Conservation (phyloP, 1,284 basidiomycete genomes). For the Lignosus rhinocerotis region DNA sequence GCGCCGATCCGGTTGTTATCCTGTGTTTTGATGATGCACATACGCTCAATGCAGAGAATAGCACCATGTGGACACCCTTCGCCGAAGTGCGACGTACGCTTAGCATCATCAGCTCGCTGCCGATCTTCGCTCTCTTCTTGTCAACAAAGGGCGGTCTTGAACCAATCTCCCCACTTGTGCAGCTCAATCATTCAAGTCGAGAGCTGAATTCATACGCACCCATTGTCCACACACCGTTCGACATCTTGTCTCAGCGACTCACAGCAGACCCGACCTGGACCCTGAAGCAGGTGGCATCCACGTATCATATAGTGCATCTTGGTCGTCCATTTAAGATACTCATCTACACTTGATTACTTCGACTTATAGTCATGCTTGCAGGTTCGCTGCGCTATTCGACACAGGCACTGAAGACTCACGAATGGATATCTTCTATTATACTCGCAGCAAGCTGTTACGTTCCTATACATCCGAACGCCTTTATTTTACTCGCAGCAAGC, state of each 20-base stretch:
- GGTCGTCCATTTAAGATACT: background rate
- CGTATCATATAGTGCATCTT: background rate
- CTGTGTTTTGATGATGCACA: background rate
- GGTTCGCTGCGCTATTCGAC: constrained; percentile 11
- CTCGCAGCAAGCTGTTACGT: background rate
- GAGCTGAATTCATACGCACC: too few species aligned
- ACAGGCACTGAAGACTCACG: constrained; percentile 14
- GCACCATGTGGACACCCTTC: background rate
- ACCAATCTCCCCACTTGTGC: background rate
- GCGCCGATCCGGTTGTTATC: background rate
- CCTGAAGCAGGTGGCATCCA: background rate
- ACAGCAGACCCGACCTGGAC: background rate
- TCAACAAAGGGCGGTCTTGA: background rate
- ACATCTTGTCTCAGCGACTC: background rate
- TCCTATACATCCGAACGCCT: background rate
- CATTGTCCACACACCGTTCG: background rate
- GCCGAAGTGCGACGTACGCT: background rate
- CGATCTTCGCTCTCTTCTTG: background rate
- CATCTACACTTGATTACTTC: background rate
- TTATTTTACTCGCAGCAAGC: background rate
- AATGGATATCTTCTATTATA: background rate
- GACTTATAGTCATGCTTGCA: background rate
- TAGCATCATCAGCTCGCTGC: background rate
- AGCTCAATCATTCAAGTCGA: too few species aligned
- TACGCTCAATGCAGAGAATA: background rate